These are phyloP conservation scores for Diaporthe vexans DNA, from an alignment of 2,329 filamentous ascomycete species.

Conservation along the genomic window DNA sequence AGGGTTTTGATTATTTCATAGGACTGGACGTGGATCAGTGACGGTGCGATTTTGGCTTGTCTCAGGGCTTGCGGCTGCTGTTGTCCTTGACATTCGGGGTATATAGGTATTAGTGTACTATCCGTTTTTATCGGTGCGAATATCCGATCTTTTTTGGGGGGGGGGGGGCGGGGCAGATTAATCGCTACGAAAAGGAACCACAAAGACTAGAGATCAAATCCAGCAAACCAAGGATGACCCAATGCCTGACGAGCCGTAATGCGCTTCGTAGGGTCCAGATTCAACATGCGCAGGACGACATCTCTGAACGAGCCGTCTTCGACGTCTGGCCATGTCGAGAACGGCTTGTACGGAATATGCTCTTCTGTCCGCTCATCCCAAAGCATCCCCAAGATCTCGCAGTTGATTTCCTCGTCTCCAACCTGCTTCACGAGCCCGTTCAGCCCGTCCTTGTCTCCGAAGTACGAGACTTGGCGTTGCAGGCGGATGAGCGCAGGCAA, in stretches of 20 bases:
- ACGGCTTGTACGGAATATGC: neutral
- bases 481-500: slow-evolving; percentile 1
- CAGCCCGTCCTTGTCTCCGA: neutral
- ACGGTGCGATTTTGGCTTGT: too few species aligned
- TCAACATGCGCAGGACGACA: slow-evolving; percentile 4
- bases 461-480: slow-evolving; percentile 2
- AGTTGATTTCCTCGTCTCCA: slow-evolving; percentile 1
- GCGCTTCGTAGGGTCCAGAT: slow-evolving; percentile 2
- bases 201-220: neutral
- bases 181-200: neutral
- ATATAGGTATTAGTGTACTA: too few species aligned
- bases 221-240: slow-evolving; percentile 1
- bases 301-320: neutral
- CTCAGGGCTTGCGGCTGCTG: too few species aligned
- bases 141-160: too few species aligned
- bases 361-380: slow-evolving; percentile 13
- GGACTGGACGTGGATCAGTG: too few species aligned
- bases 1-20: too few species aligned
- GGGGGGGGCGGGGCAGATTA: too few species aligned
- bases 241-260: slow-evolving; percentile 6
- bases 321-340: neutral
- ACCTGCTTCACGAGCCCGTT: slow-evolving; percentile 6
- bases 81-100: too few species aligned
- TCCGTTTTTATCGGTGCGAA: too few species aligned
- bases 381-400: neutral